Percentiles rank a stretch among this genome's conserved stretches.
These are phyloP conservation scores for Salix arbutifolia DNA, from an alignment of 345 rosid species.

Conservation along the genomic window DNA sequence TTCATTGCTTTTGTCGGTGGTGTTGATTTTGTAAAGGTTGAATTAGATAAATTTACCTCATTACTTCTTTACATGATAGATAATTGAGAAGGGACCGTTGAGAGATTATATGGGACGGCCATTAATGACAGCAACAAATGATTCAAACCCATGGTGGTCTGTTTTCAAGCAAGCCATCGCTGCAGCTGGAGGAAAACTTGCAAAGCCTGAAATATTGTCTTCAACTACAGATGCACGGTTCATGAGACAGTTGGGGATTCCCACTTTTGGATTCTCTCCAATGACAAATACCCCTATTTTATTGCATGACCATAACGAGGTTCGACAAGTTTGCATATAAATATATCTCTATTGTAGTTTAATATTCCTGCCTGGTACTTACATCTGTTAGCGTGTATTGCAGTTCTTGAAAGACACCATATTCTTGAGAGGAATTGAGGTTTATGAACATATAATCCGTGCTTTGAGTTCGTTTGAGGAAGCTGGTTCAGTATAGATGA, in stretches of 20 bases:
- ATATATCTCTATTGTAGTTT: background rate
- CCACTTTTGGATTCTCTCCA: slow-evolving; percentile 80
- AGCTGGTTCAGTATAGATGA: slow-evolving; percentile 24
- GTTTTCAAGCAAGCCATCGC: slow-evolving; percentile 63
- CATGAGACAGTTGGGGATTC: slow-evolving; percentile 63
- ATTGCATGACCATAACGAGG: slow-evolving; percentile 93
- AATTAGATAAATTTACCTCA: background rate
- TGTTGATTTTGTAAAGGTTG: background rate
- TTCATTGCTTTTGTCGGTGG: too few relatives aligned
- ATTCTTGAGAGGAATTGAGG: slow-evolving; percentile 73
- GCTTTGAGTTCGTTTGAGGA: slow-evolving; percentile 60
- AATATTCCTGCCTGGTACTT: slow-evolving; percentile 1
- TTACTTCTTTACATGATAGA: slow-evolving; percentile 28
- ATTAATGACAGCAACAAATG: slow-evolving; percentile 58
- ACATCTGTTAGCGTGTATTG: background rate
- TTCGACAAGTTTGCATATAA: slow-evolving; percentile 16
- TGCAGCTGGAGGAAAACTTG: slow-evolving; percentile 73
- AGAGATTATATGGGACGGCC: slow-evolving; percentile 60
- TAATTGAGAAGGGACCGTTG: slow-evolving; percentile 52
- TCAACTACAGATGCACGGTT: slow-evolving; percentile 89
- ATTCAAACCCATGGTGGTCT: slow-evolving; percentile 88
- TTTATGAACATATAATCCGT: slow-evolving; percentile 67
- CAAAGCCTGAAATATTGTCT: slow-evolving; percentile 76
- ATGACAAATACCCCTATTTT: slow-evolving; percentile 76
- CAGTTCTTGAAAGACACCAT: slow-evolving; percentile 68